phyloP scores from a whole-genome alignment of 2,329 filamentous ascomycete genomes.

The Fusarium papillatum region DNA sequence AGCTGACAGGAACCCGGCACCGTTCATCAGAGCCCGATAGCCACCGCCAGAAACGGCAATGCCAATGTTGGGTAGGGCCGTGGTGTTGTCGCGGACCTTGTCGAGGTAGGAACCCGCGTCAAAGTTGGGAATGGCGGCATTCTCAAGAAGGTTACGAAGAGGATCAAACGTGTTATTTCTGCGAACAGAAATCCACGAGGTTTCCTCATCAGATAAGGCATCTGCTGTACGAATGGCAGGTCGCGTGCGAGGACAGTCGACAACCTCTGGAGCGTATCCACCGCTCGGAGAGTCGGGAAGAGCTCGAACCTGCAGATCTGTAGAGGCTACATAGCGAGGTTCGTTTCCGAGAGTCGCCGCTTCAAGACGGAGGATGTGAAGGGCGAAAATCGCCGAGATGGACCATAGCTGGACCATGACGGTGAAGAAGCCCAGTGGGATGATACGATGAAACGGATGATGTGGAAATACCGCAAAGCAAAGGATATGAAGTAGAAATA shows the following conservation, averaged over 20 bases:
- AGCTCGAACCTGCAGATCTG: background rate
- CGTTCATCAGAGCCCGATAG: conserved; percentile 85
- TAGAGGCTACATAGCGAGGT: background rate
- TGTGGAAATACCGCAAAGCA: background rate
- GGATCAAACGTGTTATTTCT: conserved; percentile 79
- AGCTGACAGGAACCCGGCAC: conserved; percentile 82
- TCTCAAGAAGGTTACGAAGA: conserved; percentile 78
- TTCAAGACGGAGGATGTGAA: background rate
- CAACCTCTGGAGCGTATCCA: conserved; percentile 77
- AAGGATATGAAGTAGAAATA: background rate
- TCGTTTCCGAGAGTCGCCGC: background rate
- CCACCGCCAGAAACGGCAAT: conserved; percentile 87
- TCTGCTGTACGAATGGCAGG: conserved; percentile 75
- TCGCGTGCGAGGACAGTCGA: conserved; percentile 75
- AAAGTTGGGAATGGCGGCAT: conserved; percentile 80
- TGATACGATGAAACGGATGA: background rate
- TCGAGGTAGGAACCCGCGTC: conserved; percentile 78
- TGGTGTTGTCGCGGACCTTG: conserved; percentile 37
- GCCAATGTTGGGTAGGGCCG: conserved; percentile 69
- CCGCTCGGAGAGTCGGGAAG: conserved; percentile 26
- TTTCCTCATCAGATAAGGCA: conserved; percentile 76
- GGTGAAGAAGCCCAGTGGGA: background rate
- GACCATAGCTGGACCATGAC: background rate
- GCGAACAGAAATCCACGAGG: conserved; percentile 77
- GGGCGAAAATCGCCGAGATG: background rate